Evolutionary conservation across 2,329 filamentous ascomycete species (phyloP).

Genomic region (Dothideomycetes sp.): DNA sequence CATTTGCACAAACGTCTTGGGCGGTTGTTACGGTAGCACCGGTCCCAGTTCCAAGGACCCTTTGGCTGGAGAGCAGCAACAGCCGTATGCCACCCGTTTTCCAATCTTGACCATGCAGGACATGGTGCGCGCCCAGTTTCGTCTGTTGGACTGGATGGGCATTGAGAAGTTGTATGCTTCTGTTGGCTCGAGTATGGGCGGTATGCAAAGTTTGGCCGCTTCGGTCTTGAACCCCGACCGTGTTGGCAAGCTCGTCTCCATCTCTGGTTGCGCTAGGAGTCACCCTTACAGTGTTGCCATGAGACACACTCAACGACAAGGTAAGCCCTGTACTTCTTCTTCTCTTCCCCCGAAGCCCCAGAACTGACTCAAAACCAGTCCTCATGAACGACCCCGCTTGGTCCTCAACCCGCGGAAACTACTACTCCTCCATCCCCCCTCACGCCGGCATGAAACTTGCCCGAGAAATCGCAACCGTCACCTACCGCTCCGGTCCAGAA

Average conservation of each 20-base stretch:
- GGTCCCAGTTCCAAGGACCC: conserved; percentile 84
- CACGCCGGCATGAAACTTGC: conserved; percentile 97
- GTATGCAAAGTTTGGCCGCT: conserved; percentile 90
- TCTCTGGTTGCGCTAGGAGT: conserved; percentile 86
- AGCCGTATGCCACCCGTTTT: conserved; percentile 87
- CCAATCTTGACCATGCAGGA: conserved; percentile 93
- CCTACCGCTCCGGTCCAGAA: conserved; percentile 90
- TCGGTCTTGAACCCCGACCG: conserved; percentile 75
- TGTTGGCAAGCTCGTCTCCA: conserved; percentile 73
- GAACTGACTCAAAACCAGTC: conserved; percentile 38
- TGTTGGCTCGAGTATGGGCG: conserved; percentile 94
- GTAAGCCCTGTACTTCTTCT: conserved; percentile 24
- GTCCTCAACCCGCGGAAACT: conserved; percentile 70
- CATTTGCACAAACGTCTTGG: conserved; percentile 93
- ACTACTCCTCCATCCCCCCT: conserved; percentile 74
- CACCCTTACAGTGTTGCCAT: conserved; percentile 98
- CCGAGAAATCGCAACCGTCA: conserved; percentile 93
- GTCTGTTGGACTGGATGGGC: conserved; percentile 69
- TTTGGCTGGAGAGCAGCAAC: conserved; percentile 18
- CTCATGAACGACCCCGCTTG: conserved; percentile 99
- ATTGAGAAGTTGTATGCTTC: conserved; percentile 78
- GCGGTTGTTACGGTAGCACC: conserved; percentile 91
- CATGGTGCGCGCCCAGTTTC: conserved; percentile 94
- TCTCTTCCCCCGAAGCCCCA: neutral
- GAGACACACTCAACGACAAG: conserved; percentile 91